Evolutionary conservation across 768 basidiomycete genomes (phyloP), one percentile per base, ranked within the genome.

Genomic region (Boletus speciosus): DNA sequence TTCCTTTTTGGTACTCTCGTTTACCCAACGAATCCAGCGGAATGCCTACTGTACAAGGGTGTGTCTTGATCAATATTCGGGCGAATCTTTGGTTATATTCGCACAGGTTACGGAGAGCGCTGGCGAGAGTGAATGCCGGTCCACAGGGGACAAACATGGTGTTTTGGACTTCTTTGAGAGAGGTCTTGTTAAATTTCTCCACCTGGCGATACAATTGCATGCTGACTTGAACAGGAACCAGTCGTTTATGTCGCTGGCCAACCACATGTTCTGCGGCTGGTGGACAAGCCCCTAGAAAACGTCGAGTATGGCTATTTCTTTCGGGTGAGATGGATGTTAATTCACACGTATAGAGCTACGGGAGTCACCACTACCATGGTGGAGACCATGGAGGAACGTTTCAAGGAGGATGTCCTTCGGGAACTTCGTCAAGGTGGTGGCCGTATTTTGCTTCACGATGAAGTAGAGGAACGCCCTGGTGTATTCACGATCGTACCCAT

Each of bases 151-250:
- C 72, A 25, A 88, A 90, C 53, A 80, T 70, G 59, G 87, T 94
- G 14, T 86, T 83, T 56, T 98, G 97, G 97, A 98, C 94, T n/a
- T 95, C 91, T 0, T 70, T 99, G 54, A 81, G 97, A 66, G 94
- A 98, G 76, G 91, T 88, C 47, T 52, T 73, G 57, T 47, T 29
- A n/a, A 34, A 11, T 19, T 31, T 38, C 25, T 55, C 16, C 14
- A 6, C 2, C 47, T 36, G 12, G 49, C 6, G 6, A 35, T 2
- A 27, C 41, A 19, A 35, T 44, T 27, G 6, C 29, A 31, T 29
- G 44, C 48, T 47, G 34, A 51, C 48, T 47, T 27, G 52, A 62
- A 7, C 52, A 91, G 88, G 95, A 97, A 74, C 95, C 95, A 25
- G 96, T 98, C 4, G 78, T 98, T 41, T 97, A 94, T 64, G 80